phyloP scores from a whole-genome alignment of 495 filamentous ascomycete genomes.

The Aspergillus leporis region DNA sequence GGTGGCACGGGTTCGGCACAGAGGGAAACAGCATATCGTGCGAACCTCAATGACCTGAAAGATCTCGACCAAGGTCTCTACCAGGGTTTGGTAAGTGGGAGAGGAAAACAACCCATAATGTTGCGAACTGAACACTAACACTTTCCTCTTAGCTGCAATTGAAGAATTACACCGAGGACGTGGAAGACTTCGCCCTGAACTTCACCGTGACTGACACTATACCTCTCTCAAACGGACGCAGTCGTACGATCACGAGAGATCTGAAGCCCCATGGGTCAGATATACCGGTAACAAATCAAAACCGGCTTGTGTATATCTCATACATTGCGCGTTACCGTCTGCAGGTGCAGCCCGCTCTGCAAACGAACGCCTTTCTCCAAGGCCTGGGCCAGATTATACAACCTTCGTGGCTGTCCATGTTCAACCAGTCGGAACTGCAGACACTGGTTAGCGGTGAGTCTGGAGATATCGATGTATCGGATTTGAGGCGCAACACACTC shows the following conservation, averaged over 20 bases:
- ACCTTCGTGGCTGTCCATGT: conserved; percentile 94
- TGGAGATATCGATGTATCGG: conserved; percentile 81
- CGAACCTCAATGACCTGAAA: conserved; percentile 88
- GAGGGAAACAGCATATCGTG: conserved; percentile 71
- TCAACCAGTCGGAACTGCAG: conserved; percentile 93
- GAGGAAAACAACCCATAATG: neutral
- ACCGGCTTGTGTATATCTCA: conserved; percentile 90
- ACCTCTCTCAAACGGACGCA: conserved; percentile 47
- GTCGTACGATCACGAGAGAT: conserved; percentile 62
- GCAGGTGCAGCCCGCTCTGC: conserved; percentile 68
- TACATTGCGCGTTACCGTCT: conserved; percentile 86
- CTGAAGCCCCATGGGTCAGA: conserved; percentile 74
- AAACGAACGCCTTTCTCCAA: conserved; percentile 84
- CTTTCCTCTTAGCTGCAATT: conserved; percentile 58
- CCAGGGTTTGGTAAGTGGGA: conserved; percentile 68
- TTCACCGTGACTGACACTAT: conserved; percentile 89
- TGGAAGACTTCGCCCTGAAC: conserved; percentile 76
- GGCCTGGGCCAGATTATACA: conserved; percentile 87
- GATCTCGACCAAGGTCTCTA: conserved; percentile 95
- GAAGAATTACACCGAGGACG: conserved; percentile 85
- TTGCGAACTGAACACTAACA: neutral
- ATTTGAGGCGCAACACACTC: conserved; percentile 79
- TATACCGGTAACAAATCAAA: conserved; percentile 84
- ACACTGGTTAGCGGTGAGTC: conserved; percentile 86
- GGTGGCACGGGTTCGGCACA: conserved; percentile 61